Conservation (phyloP, 208 protist species). For the Naegleria gruberi region DNA sequence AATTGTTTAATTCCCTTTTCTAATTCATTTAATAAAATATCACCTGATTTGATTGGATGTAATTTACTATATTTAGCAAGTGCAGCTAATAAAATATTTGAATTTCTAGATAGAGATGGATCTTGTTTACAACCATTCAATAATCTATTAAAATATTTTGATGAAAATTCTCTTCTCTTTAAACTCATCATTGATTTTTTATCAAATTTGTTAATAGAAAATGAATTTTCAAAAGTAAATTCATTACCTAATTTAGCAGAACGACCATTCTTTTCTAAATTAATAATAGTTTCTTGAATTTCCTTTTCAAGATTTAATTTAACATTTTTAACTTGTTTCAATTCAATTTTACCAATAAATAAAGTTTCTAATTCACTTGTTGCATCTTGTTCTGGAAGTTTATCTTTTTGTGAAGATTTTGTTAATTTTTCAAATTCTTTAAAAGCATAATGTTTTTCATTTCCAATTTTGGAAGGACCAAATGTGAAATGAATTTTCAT, state of each 20-base stretch:
- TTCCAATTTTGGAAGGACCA: not conserved
- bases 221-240: not conserved
- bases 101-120: not conserved
- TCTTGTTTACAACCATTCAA: not conserved
- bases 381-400: not conserved
- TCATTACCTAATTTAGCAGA: not conserved
- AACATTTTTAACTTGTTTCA: not conserved
- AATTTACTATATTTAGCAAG: not conserved
- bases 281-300: not conserved
- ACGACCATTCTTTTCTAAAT: not conserved
- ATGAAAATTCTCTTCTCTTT: not conserved
- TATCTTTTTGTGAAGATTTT: not conserved
- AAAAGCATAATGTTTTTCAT: not conserved
- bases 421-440: not conserved
- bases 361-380: not conserved
- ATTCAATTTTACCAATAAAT: not conserved
- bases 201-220: not conserved
- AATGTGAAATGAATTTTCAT: not conserved
- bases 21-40: not conserved
- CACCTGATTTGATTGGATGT: not conserved
- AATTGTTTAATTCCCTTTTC: not conserved
- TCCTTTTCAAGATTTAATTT: not conserved
- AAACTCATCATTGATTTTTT: not conserved
- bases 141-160: not conserved
- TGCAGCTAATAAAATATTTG: not conserved